Conservation (phyloP, 2,329 filamentous ascomycete genomes). For the Fonsecaea erecta region DNA sequence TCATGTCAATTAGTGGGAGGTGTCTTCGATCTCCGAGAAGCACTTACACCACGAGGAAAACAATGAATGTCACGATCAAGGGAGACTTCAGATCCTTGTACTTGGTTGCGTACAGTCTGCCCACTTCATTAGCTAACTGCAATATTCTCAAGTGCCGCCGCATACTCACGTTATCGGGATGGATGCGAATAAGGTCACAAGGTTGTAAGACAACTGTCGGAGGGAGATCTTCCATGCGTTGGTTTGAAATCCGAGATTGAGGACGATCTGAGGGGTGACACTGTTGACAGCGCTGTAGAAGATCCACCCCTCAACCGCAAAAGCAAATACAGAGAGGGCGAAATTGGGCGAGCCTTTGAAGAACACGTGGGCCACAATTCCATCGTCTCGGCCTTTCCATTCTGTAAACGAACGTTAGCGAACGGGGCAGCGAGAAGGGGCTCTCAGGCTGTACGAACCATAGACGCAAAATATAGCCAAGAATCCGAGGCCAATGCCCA, state of each 20-base stretch:
- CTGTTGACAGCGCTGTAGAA: constrained; percentile 61
- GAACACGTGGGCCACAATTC: constrained; percentile 62
- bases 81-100: constrained; percentile 57
- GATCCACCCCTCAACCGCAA: constrained; percentile 64
- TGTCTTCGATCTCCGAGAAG: neutral
- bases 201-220: constrained; percentile 53
- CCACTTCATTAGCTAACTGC: constrained; percentile 17
- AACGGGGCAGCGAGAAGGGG: neutral
- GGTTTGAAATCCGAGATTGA: constrained; percentile 56
- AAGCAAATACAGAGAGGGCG: constrained; percentile 59
- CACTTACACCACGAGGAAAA: constrained; percentile 55
- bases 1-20: constrained; percentile 15
- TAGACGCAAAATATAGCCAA: constrained; percentile 49
- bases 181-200: constrained; percentile 49
- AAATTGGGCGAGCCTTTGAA: constrained; percentile 61
- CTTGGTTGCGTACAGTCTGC: constrained; percentile 51
- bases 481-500: constrained; percentile 50
- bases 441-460: constrained; percentile 30
- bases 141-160: constrained; percentile 17
- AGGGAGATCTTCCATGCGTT: constrained; percentile 55
- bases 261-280: constrained; percentile 55
- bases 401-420: constrained; percentile 45
- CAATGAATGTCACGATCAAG: constrained; percentile 52
- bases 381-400: constrained; percentile 60
- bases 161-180: constrained; percentile 49